Evolutionary conservation across 108 stramenopile genomes (phyloP).

Genomic region (Conticribra guillardii): DNA sequence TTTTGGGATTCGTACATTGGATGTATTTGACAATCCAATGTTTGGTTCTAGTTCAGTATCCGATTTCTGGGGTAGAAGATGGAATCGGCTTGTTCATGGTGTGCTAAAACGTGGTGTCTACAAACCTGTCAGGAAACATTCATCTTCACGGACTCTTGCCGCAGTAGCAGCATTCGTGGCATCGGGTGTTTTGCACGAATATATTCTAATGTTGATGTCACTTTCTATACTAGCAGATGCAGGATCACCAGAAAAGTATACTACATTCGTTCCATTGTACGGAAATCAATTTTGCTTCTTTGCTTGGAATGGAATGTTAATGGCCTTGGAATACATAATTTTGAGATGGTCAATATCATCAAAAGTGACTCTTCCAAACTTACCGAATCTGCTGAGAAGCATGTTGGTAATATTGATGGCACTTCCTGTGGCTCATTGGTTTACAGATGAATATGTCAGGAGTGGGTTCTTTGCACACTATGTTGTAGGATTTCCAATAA

Average conservation of each 20-base stretch:
- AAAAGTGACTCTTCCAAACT: conserved; percentile 24
- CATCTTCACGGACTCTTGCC: conserved; percentile 15
- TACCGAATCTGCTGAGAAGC: conserved; percentile 46
- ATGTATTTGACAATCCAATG: conserved; percentile 27
- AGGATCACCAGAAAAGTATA: neutral
- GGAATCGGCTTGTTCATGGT: conserved; percentile 39
- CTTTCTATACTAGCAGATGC: neutral
- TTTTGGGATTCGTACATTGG: conserved; percentile 20
- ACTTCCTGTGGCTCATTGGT: conserved; percentile 60
- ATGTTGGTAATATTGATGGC: conserved; percentile 49
- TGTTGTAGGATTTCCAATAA: neutral
- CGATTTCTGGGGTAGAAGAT: conserved; percentile 16
- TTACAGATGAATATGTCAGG: conserved; percentile 60
- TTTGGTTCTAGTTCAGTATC: conserved; percentile 25
- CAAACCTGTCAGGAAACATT: conserved; percentile 41
- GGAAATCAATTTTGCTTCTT: conserved; percentile 57
- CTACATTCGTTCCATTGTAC: conserved; percentile 12
- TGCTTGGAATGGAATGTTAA: conserved; percentile 61
- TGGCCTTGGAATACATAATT: conserved; percentile 48
- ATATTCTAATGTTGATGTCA: conserved; percentile 45
- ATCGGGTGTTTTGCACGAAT: conserved; percentile 65
- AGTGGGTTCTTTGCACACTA: conserved; percentile 1
- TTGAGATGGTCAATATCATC: conserved; percentile 20
- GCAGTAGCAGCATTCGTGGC: conserved; percentile 51
- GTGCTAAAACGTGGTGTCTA: conserved; percentile 50